These are phyloP conservation scores for Hypericum perforatum DNA, from an alignment of 345 rosid genomes.

Conservation along the genomic window DNA sequence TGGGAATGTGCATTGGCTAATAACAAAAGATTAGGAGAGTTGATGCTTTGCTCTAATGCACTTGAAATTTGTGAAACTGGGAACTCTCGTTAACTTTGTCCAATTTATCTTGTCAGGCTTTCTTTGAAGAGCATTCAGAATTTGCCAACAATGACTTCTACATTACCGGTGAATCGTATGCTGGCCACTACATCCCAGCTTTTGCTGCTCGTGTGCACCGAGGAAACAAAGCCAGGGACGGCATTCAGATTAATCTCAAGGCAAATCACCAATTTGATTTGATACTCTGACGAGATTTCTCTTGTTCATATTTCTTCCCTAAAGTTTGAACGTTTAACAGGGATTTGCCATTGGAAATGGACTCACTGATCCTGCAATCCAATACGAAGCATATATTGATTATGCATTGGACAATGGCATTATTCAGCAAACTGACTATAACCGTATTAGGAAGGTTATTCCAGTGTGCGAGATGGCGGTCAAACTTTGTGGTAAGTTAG, in stretches of 20 bases:
- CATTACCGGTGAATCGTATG: conserved; percentile 98
- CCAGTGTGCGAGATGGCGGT: conserved; percentile 80
- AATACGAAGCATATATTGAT: conserved; percentile 94
- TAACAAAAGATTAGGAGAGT: too few species aligned
- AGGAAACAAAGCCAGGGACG: conserved; percentile 92
- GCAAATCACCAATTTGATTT: conserved; percentile 19
- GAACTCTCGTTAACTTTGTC: conserved; percentile 5
- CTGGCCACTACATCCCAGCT: conserved; percentile 99
- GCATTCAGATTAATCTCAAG: conserved; percentile 82
- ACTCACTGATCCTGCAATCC: conserved; percentile 87
- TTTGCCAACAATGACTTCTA: conserved; percentile 68
- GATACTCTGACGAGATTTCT: not conserved
- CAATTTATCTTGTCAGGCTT: conserved; percentile 42
- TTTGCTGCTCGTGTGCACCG: conserved; percentile 81
- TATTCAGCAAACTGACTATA: conserved; percentile 42
- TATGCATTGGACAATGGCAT: conserved; percentile 86
- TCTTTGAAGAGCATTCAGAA: conserved; percentile 86
- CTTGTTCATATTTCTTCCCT: conserved; percentile 7
- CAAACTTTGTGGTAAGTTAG: conserved; percentile 76
- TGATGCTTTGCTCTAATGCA: too few species aligned
- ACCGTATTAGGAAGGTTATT: conserved; percentile 60
- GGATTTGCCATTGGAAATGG: conserved; percentile 99
- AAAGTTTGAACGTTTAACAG: conserved; percentile 32
- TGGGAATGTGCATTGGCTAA: too few species aligned
- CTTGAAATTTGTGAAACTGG: too few species aligned